These are phyloP conservation scores for Fusarium sp. DNA, from an alignment of 2,329 filamentous ascomycete species.

Conservation along the genomic window DNA sequence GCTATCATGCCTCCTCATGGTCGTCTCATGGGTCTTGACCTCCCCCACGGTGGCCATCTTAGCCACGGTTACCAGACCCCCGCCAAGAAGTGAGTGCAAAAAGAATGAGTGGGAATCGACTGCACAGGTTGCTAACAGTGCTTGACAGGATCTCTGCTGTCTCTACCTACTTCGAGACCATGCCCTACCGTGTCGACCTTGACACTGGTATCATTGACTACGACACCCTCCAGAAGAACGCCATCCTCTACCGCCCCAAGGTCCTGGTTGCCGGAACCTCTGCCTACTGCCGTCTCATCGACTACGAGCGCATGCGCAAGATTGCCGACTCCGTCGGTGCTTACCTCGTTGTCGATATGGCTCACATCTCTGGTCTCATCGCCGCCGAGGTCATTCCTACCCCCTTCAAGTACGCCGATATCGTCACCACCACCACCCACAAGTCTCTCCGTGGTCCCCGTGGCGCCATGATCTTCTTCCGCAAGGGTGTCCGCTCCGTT, in stretches of 20 bases:
- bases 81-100: slow-evolving; percentile 76
- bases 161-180: slow-evolving; percentile 98
- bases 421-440: slow-evolving; percentile 98
- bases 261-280: slow-evolving; percentile 96
- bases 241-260: slow-evolving; percentile 93
- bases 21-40: slow-evolving; percentile 94
- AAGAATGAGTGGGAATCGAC: neutral
- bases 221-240: slow-evolving; percentile 89
- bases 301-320: slow-evolving; percentile 95
- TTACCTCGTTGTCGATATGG: slow-evolving; percentile 97
- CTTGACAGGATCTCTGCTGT: slow-evolving; percentile 83
- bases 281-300: slow-evolving; percentile 97
- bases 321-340: slow-evolving; percentile 94
- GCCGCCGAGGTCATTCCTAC: slow-evolving; percentile 93
- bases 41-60: slow-evolving; percentile 93
- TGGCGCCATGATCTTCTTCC: slow-evolving; percentile 99
- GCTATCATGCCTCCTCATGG: slow-evolving; percentile 96
- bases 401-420: slow-evolving; percentile 91
- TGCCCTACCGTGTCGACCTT: slow-evolving; percentile 92
- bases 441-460: slow-evolving; percentile 98
- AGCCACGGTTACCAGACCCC: slow-evolving; percentile 98
- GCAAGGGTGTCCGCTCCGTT: slow-evolving; percentile 91
- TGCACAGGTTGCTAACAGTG: slow-evolving; percentile 7
- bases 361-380: slow-evolving; percentile 96
- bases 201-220: slow-evolving; percentile 98